phyloP scores from a whole-genome alignment of 2,329 filamentous ascomycete genomes.

The Trichoderma sp. region DNA sequence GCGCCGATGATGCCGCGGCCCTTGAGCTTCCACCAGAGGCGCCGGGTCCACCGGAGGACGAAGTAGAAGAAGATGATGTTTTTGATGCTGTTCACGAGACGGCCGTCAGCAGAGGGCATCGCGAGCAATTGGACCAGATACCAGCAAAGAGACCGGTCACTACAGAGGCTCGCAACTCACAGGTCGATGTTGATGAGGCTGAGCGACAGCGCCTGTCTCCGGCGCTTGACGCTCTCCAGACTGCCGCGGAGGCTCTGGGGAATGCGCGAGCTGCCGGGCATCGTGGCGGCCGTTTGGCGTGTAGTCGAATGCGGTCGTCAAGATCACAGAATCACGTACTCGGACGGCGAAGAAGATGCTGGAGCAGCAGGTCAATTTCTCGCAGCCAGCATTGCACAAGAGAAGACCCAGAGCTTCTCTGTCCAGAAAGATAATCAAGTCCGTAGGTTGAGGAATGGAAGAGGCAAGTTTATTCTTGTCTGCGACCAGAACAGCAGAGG shows the following conservation, averaged over 20 bases:
- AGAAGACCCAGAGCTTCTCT: not conserved
- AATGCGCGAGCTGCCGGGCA: conserved; percentile 70
- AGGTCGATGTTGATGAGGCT: conserved; percentile 67
- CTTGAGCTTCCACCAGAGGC: conserved; percentile 79
- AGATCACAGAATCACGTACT: not conserved
- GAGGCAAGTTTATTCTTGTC: not conserved
- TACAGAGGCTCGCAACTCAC: conserved; percentile 50
- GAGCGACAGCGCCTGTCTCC: conserved; percentile 58
- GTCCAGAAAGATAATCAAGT: not conserved
- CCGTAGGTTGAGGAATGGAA: not conserved
- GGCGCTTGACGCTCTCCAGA: conserved; percentile 62
- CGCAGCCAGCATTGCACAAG: conserved; percentile 9
- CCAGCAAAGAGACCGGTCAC: too few relatives aligned
- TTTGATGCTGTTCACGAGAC: conserved; percentile 41
- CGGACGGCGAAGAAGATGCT: not conserved
- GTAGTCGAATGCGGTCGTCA: not conserved
- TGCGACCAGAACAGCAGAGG: not conserved
- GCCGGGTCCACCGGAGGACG: conserved; percentile 78
- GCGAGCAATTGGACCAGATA: not conserved
- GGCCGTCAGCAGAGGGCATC: not conserved
- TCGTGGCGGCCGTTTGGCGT: conserved; percentile 39
- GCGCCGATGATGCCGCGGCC: conserved; percentile 87
- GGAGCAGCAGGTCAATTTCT: conserved; percentile 8
- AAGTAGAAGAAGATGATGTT: conserved; percentile 87
- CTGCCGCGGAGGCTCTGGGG: conserved; percentile 71